Evolutionary conservation across 208 protist genomes (phyloP).

Genomic region (Crithidia brevicula): DNA sequence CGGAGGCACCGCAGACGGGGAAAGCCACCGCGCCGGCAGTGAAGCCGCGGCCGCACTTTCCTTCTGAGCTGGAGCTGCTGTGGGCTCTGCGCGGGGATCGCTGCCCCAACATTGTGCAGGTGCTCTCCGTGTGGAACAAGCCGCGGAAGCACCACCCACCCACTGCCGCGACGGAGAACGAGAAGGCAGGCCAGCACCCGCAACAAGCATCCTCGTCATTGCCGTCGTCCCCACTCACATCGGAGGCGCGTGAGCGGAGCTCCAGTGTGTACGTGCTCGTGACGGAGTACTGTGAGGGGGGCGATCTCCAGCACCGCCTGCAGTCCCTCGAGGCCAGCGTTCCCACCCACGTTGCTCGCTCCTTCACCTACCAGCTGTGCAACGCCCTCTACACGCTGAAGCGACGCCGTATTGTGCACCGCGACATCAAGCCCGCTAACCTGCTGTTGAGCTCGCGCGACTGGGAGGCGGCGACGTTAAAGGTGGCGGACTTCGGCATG

Average conservation of each 20-base stretch:
- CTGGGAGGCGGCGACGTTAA: conserved; percentile 59
- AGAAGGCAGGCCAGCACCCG: too few species aligned
- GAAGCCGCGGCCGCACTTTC: conserved; percentile 16
- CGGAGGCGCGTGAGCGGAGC: conserved; percentile 8
- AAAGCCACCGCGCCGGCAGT: background rate
- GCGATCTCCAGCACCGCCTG: conserved; percentile 54
- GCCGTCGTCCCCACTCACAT: conserved; percentile 9
- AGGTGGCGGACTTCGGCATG: conserved; percentile 77
- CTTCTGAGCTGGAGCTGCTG: conserved; percentile 35
- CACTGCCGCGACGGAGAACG: background rate
- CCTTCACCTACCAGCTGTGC: conserved; percentile 67
- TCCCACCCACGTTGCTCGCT: conserved; percentile 37
- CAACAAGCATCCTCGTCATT: background rate
- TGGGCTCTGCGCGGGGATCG: conserved; percentile 29
- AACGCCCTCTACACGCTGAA: conserved; percentile 59
- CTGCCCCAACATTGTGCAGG: conserved; percentile 49
- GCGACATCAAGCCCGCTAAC: conserved; percentile 92
- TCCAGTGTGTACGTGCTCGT: conserved; percentile 42
- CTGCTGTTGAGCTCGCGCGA: conserved; percentile 64
- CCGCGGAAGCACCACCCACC: conserved; percentile 10
- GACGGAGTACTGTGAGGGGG: conserved; percentile 70
- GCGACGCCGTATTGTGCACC: conserved; percentile 67
- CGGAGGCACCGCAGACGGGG: background rate
- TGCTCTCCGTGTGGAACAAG: conserved; percentile 40
- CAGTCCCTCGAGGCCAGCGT: conserved; percentile 23